Conservation (phyloP, 75 land plant species). For the Adiantum capillusveneris region DNA sequence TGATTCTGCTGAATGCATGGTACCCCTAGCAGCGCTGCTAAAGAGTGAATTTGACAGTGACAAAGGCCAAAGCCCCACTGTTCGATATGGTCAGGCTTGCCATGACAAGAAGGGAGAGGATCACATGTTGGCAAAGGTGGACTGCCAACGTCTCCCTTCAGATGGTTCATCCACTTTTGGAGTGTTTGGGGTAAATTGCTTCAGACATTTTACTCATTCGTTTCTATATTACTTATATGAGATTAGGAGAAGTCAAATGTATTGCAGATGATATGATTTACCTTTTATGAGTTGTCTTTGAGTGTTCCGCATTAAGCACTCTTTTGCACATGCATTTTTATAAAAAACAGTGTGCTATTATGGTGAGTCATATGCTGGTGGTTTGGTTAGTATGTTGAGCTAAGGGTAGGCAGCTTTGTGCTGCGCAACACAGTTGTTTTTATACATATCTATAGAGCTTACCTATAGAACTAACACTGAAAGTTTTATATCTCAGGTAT, state of each 20-base stretch:
- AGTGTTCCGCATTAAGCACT: too few species aligned
- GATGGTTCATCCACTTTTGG: slow-evolving; percentile 73
- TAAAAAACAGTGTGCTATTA: too few species aligned
- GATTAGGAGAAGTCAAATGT: too few species aligned
- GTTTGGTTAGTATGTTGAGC: too few species aligned
- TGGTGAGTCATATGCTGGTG: too few species aligned
- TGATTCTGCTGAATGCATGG: slow-evolving; percentile 15
- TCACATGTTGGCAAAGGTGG: slow-evolving; percentile 64
- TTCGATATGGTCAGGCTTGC: slow-evolving; percentile 63
- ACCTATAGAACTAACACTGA: not conserved
- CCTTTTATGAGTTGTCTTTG: too few species aligned
- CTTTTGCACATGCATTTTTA: too few species aligned
- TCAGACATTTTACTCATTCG: too few species aligned
- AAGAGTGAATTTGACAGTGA: slow-evolving; percentile 58
- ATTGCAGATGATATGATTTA: not conserved
- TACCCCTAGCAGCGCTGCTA: slow-evolving; percentile 71
- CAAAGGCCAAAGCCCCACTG: slow-evolving; percentile 65
- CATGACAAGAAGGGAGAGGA: slow-evolving; percentile 99
- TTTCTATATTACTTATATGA: too few species aligned
- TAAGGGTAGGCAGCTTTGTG: too few species aligned
- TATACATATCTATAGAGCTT: not conserved
- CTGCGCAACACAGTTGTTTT: too few species aligned
- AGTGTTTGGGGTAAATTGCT: slow-evolving; percentile 65
- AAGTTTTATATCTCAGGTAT: slow-evolving; percentile 38
- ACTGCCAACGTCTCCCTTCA: slow-evolving; percentile 66